Base-by-base conservation (phyloP, 2,329 filamentous ascomycete genomes). In the Chrysoporthe puriensis region DNA sequence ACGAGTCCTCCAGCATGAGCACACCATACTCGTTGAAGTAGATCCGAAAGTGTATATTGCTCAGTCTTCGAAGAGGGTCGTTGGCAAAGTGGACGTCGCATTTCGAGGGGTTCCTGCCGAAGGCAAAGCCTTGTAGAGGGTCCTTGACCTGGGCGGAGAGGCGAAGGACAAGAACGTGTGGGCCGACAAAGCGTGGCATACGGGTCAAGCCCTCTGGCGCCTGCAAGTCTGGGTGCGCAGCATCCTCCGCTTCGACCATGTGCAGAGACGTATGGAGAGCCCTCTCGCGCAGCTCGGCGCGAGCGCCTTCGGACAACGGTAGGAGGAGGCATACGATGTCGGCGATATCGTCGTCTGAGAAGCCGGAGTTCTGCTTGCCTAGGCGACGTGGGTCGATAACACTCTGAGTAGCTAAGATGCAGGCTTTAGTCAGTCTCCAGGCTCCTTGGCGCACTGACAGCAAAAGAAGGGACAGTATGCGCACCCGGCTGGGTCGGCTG, bases 1-100 rank as follows among this genome's bases (percentile, higher is more conserved):
- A 98, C 76, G 90, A 87, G 76, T 99, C 96, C 77, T 97, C 90
- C 14, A 98, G 82, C 93, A 99, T 97, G 71, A 97, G 85, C 66
- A 92, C 90, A 40, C 91, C 93, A 71, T 92, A 88, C n/a, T 89
- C 83, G 73, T 96, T 99, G 73, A 97, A 85, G 75, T 91, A 97
- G 70, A 99, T 97, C 64, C 93, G 90, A 77, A 98, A 99, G 77
- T 99, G 96, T n/a, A 91, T 85, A 76, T 98, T 97, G 82, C 95
- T 98, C 69, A 99, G 86, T 56, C 92, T 87, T 76, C 88, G 91
- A 63, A 87, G 82, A 0, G 86, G 86, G 72, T 95, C 91, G 70
- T 89, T 84, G 46, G 81, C 78, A 60, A 93, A 88, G 73, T 86
- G 86, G 59, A 94, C 80, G 67, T 99, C 96, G 78, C 92, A 96